These are phyloP conservation scores for Epichloe amarillans DNA, from an alignment of 2,329 filamentous ascomycete genomes.

Conservation along the genomic window DNA sequence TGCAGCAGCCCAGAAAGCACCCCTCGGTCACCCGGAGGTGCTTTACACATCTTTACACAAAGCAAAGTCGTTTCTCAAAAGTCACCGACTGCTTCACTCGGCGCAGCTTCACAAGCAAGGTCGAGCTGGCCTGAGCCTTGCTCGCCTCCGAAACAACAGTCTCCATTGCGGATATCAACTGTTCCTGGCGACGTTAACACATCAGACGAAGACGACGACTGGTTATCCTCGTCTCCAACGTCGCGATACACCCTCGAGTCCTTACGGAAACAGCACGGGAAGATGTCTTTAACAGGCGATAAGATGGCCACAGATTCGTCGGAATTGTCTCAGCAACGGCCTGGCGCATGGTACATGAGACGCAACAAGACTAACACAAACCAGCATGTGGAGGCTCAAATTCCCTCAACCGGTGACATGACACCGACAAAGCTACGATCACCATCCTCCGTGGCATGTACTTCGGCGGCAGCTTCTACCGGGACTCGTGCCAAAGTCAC, in stretches of 20 bases:
- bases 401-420: neutral
- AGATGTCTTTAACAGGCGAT: slow-evolving; percentile 20
- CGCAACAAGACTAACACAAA: slow-evolving; percentile 5
- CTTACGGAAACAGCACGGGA: slow-evolving; percentile 8
- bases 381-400: neutral
- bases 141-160: neutral
- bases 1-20: neutral
- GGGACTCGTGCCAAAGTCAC: slow-evolving; percentile 3
- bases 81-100: neutral
- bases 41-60: neutral
- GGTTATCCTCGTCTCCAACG: neutral
- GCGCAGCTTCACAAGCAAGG: neutral
- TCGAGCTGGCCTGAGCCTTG: neutral
- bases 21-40: neutral
- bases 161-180: neutral
- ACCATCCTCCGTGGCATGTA: neutral
- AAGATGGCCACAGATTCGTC: slow-evolving; percentile 9
- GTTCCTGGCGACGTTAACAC: neutral
- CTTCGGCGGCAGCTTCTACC: neutral
- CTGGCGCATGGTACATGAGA: slow-evolving; percentile 13
- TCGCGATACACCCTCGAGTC: slow-evolving; percentile 13
- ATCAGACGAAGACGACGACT: slow-evolving; percentile 1
- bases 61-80: neutral
- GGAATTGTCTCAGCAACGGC: slow-evolving; percentile 7
- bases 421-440: slow-evolving; percentile 4